Percentiles rank a stretch among this genome's conserved stretches.
These are phyloP conservation scores for Mucor indicus DNA, from an alignment of 371 early-diverging fungal genomes.

Conservation along the genomic window DNA sequence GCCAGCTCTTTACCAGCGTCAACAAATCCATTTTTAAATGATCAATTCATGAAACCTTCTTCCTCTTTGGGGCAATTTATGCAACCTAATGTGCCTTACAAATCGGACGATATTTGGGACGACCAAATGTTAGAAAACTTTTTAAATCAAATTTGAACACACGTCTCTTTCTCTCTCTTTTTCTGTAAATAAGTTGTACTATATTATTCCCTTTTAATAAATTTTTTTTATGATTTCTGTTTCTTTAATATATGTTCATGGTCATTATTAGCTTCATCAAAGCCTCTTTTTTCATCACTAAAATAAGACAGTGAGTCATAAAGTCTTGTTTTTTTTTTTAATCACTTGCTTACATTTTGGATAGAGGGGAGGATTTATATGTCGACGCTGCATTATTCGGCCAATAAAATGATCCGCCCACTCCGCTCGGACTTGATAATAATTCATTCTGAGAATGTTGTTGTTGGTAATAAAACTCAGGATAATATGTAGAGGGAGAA, in stretches of 20 bases:
- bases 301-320: too few relatives aligned
- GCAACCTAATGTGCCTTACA: not conserved
- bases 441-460: slow-evolving; percentile 55
- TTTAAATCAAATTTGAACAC: slow-evolving; percentile 11
- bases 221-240: not conserved
- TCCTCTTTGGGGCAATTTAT: not conserved
- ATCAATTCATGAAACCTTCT: slow-evolving; percentile 15
- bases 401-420: slow-evolving; percentile 59
- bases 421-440: slow-evolving; percentile 55
- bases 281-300: slow-evolving; percentile 1
- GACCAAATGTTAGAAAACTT: slow-evolving; percentile 14
- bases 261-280: not conserved
- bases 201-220: not conserved
- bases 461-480: slow-evolving; percentile 74
- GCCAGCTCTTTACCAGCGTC: slow-evolving; percentile 10
- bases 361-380: slow-evolving; percentile 15
- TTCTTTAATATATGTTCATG: not conserved
- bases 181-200: not conserved
- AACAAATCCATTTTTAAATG: slow-evolving; percentile 8
- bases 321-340: not conserved
- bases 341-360: slow-evolving; percentile 19
- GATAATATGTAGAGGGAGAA: slow-evolving; percentile 75
- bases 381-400: slow-evolving; percentile 30
- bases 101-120: slow-evolving; percentile 13
- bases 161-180: not conserved